Evolutionary conservation across 202 grass and related monocot genomes (phyloP).

Genomic region (Carex sylvatica): DNA sequence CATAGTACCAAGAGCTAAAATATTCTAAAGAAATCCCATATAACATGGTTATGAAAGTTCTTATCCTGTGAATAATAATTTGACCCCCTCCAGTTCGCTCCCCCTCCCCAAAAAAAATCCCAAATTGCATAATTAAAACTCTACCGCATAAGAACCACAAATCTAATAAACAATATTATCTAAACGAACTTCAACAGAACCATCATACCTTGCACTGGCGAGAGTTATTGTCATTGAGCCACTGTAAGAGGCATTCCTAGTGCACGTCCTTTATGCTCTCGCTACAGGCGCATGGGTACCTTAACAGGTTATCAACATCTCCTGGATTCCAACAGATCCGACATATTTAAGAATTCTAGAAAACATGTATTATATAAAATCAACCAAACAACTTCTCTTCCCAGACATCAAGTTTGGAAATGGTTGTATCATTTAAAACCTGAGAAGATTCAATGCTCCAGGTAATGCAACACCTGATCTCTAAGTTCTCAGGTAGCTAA

Average conservation of each 20-base stretch:
- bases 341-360: slow-evolving; percentile 33
- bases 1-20: not conserved
- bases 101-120: too few relatives aligned
- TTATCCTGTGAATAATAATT: too few relatives aligned
- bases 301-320: slow-evolving; percentile 70
- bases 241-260: slow-evolving; percentile 99
- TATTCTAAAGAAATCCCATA: not conserved
- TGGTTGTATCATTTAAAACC: too few relatives aligned
- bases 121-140: too few relatives aligned
- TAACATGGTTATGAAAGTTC: not conserved
- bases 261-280: slow-evolving; percentile 98
- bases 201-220: slow-evolving; percentile 89
- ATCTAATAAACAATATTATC: not conserved
- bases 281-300: slow-evolving; percentile 96
- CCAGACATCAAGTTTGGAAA: too few relatives aligned
- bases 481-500: too few relatives aligned
- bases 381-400: too few relatives aligned
- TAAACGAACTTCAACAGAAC: not conserved
- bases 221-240: slow-evolving; percentile 96
- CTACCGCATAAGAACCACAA: too few relatives aligned
- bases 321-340: slow-evolving; percentile 99
- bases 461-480: too few relatives aligned
- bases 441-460: too few relatives aligned
- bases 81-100: too few relatives aligned
- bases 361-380: too few relatives aligned